Evolutionary conservation across 2,329 filamentous ascomycete genomes (phyloP).

Genomic region (Lachnum nothofagi): DNA sequence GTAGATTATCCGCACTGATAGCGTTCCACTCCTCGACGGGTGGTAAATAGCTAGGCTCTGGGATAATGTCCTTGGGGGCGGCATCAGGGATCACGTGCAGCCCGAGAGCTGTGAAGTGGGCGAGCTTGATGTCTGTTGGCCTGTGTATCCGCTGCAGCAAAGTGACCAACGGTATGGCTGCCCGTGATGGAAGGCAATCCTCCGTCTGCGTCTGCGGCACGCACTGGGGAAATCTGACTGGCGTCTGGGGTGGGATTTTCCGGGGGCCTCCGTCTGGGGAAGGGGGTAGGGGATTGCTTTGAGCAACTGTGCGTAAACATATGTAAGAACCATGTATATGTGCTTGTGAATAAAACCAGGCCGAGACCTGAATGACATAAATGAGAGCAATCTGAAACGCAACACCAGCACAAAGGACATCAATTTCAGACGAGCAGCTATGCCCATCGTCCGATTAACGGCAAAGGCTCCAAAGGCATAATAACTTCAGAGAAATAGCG

Average conservation of each 20-base stretch:
- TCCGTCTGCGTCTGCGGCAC: slow-evolving; percentile 35
- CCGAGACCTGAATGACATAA: slow-evolving; percentile 5
- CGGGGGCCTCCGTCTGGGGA: slow-evolving; percentile 20
- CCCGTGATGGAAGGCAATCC: slow-evolving; percentile 31
- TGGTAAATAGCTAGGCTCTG: slow-evolving; percentile 49
- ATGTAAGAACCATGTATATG: slow-evolving; percentile 15
- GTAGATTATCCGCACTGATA: slow-evolving; percentile 25
- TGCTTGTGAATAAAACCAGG: slow-evolving; percentile 1
- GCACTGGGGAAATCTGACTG: slow-evolving; percentile 25
- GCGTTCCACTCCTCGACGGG: slow-evolving; percentile 46
- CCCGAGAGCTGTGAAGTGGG: slow-evolving; percentile 54
- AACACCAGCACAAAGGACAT: slow-evolving; percentile 1
- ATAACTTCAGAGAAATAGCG: slow-evolving; percentile 10
- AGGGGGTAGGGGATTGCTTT: slow-evolving; percentile 4
- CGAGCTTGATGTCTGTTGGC: slow-evolving; percentile 43
- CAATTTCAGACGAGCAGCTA: background rate
- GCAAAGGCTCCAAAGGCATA: slow-evolving; percentile 6
- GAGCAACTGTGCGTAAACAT: slow-evolving; percentile 18
- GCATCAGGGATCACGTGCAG: slow-evolving; percentile 50
- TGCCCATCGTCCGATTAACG: slow-evolving; percentile 11
- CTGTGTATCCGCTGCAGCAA: slow-evolving; percentile 52
- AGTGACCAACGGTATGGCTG: slow-evolving; percentile 40
- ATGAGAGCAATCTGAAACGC: slow-evolving; percentile 10
- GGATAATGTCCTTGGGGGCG: slow-evolving; percentile 46
- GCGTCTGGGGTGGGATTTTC: slow-evolving; percentile 25